Conservation (phyloP, 768 basidiomycete species). For the Lanmaoa rubissima region DNA sequence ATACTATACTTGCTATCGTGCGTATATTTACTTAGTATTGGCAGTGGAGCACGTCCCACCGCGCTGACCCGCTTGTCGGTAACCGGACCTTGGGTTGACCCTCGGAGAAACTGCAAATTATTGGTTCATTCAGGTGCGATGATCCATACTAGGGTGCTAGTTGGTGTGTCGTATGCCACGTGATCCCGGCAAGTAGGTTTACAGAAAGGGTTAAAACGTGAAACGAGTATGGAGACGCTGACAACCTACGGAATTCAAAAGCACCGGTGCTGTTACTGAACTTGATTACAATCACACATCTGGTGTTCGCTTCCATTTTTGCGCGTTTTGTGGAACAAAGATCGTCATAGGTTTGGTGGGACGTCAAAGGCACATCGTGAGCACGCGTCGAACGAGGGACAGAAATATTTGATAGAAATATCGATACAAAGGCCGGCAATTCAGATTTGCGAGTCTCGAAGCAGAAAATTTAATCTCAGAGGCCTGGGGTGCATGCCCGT, state of each 20-base stretch:
- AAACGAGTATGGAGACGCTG: constrained; percentile 28
- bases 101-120: neutral
- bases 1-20: constrained; percentile 20
- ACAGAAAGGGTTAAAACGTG: constrained; percentile 20
- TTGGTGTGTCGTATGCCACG: constrained; percentile 11
- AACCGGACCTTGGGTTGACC: constrained; percentile 12
- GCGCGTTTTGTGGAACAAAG: constrained; percentile 15
- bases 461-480: constrained; percentile 19
- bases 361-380: constrained; percentile 13
- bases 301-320: constrained; percentile 24
- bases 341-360: constrained; percentile 13
- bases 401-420: constrained; percentile 14
- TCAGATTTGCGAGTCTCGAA: constrained; percentile 20
- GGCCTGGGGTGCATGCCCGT: constrained; percentile 2
- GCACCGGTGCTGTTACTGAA: constrained; percentile 12
- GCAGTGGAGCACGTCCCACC: constrained; percentile 7
- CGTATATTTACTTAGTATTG: neutral
- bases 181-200: constrained; percentile 30
- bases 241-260: constrained; percentile 15
- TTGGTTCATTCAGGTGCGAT: constrained; percentile 1
- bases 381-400: constrained; percentile 2
- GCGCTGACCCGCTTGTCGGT: constrained; percentile 10
- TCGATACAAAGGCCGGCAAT: constrained; percentile 9
- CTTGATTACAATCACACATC: constrained; percentile 5
- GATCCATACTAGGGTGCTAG: neutral